phyloP scores from a whole-genome alignment of 1,284 basidiomycete genomes.

The Leccinum subrobustum region DNA sequence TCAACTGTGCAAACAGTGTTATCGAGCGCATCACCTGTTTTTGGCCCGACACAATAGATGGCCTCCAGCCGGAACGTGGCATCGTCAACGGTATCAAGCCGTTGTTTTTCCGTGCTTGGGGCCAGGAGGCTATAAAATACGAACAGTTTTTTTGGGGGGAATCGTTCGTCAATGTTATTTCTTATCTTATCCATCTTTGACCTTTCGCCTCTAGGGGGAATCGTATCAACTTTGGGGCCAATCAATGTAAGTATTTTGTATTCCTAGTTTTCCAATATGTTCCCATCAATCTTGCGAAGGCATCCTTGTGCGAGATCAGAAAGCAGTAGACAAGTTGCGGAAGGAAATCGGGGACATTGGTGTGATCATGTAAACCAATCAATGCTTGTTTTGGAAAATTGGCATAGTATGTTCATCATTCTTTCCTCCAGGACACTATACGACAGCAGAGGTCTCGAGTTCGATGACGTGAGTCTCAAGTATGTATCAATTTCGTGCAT shows the following conservation, averaged over 20 bases:
- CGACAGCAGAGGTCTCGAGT: too few relatives aligned
- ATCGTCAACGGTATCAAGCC: constrained; percentile 60
- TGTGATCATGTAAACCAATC: too few relatives aligned
- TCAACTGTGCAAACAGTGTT: constrained; percentile 64
- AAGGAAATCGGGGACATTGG: too few relatives aligned
- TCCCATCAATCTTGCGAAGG: constrained; percentile 37
- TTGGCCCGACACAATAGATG: constrained; percentile 69
- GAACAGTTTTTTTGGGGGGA: constrained; percentile 45
- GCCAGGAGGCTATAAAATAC: constrained; percentile 50
- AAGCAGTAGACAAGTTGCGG: constrained; percentile 39
- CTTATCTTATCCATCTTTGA: constrained; percentile 6
- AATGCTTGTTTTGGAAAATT: too few relatives aligned
- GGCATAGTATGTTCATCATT: too few relatives aligned
- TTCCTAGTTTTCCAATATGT: background rate
- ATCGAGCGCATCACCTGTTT: constrained; percentile 60
- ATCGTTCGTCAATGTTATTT: constrained; percentile 33
- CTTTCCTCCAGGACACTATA: too few relatives aligned
- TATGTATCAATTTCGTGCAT: too few relatives aligned
- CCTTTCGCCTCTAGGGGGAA: constrained; percentile 37
- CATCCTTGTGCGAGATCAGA: constrained; percentile 66
- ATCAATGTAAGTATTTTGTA: constrained; percentile 51
- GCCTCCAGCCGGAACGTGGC: constrained; percentile 55
- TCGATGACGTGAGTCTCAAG: too few relatives aligned
- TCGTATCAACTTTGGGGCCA: constrained; percentile 63
- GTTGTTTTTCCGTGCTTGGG: constrained; percentile 56